Base-by-base conservation (phyloP, 192 early-diverging fungal genomes). In the Coemansia sp. region DNA sequence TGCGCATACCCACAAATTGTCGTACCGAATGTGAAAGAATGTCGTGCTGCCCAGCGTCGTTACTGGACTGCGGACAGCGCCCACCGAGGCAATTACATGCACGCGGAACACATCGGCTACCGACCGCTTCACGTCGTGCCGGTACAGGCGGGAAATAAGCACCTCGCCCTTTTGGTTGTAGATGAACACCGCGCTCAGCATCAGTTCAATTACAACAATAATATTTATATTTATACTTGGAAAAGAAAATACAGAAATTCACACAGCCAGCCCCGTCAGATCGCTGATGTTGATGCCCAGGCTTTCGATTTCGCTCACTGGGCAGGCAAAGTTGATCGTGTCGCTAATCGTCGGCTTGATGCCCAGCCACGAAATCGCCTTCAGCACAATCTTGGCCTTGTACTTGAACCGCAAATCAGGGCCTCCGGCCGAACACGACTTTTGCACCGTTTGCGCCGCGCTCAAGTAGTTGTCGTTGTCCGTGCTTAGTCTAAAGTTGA, bases 131-230 rank as follows among this genome's bases (percentile, higher is more conserved):
- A 97, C 85, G 71, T 99, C 97, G 65, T 93, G 90, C 48, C 95
- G 88, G 82, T 95, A 97, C 21, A 96, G 79, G 54, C 97, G 86
- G 24, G 94, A 95, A 60, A 99, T 97, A 32, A 99, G 90, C 15
- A 98, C 95, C 75, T 99, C 95, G 54, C 97, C 95, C 77, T 99
- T 99, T 69, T 92, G 94, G 85, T 96, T 98, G 83, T 96, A 95
- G 50, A 98, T 93, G 73, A 98, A 95, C 65, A 98, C 87, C 17
- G 88, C 94, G 73, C 90, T 93, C 53, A 98, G 88, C 95, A 97
- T 98, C 21, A 21, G 21, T 56, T 12, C 12, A 10, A 60, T 14
- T 38, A 27, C 38, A 39, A 10, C 4, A 35, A 8, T 7, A 35
- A 35, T 35, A 35, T 8, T 29, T 93, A 93, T 81, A 73, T 57